Percentiles rank a stretch among this genome's conserved stretches.
Evolutionary conservation across 176 grass and related monocot genomes (phyloP).

Genomic region (Microstegium vimineum): DNA sequence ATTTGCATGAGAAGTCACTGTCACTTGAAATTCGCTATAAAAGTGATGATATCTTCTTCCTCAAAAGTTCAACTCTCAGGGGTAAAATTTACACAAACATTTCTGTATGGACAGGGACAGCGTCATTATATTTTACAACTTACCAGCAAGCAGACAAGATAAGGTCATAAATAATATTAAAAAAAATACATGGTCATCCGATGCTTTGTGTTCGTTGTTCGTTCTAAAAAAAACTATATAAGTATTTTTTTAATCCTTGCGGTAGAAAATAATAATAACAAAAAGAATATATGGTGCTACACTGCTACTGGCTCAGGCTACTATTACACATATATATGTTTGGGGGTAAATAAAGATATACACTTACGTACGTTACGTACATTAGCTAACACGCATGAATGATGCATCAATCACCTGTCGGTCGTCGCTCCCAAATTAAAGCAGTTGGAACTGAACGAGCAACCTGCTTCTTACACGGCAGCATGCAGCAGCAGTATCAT

Average conservation of each 20-base stretch:
- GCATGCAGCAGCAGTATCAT: neutral
- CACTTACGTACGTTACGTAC: neutral
- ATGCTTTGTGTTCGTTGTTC: no score
- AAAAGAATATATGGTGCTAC: neutral
- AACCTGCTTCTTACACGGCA: no score
- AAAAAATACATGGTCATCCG: neutral
- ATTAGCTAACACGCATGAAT: neutral
- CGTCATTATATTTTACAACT: no score
- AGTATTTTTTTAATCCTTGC: neutral
- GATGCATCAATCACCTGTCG: neutral
- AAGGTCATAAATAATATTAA: neutral
- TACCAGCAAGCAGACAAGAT: neutral
- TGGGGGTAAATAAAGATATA: neutral
- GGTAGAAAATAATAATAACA: neutral
- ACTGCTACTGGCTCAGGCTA: neutral
- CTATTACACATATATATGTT: neutral
- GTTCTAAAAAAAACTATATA: neutral
- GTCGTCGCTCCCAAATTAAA: no score
- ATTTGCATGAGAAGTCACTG: neutral
- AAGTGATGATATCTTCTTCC: neutral
- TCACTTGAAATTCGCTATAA: neutral
- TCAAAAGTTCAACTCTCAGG: neutral
- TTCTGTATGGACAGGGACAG: neutral
- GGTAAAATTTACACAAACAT: neutral
- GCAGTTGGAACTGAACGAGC: no score